A percentile compares a stretch with the other conserved stretches of the same genome.
Conservation (phyloP, 2,329 filamentous ascomycete species). For the Arthrobotrys pseudoclavata region DNA sequence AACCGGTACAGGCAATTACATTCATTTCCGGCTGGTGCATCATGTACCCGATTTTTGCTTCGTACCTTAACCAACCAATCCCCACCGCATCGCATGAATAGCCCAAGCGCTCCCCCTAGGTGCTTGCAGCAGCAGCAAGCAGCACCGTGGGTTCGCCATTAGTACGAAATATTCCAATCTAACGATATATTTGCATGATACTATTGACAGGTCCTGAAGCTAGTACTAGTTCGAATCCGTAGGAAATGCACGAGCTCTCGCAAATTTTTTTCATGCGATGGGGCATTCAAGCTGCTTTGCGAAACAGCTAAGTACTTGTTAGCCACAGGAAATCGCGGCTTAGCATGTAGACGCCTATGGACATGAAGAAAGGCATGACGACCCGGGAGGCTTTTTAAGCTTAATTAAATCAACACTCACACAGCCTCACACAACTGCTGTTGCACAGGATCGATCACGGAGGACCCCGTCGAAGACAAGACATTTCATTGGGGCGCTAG, state of each 20-base stretch:
- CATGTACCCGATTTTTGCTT: slow-evolving; percentile 10
- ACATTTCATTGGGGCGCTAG: slow-evolving; percentile 25
- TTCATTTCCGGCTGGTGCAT: slow-evolving; percentile 53
- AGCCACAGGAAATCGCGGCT: slow-evolving; percentile 24
- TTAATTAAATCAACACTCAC: slow-evolving; percentile 14
- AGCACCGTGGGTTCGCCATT: slow-evolving; percentile 13
- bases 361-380: neutral
- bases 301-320: too few species aligned
- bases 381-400: slow-evolving; percentile 50
- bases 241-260: slow-evolving; percentile 49
- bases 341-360: slow-evolving; percentile 9
- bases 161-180: slow-evolving; percentile 9
- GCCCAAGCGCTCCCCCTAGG: slow-evolving; percentile 11
- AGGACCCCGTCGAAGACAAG: slow-evolving; percentile 26
- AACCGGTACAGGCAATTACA: slow-evolving; percentile 50
- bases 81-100: slow-evolving; percentile 50
- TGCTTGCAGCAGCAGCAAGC: neutral
- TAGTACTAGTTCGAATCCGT: slow-evolving; percentile 53
- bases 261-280: slow-evolving; percentile 26
- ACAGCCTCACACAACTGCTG: neutral
- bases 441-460: slow-evolving; percentile 25
- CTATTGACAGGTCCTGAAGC: slow-evolving; percentile 42
- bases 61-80: slow-evolving; percentile 41
- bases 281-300: too few species aligned
- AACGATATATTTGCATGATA: slow-evolving; percentile 14